A percentile compares a stretch with the other conserved stretches of the same genome.
Conservation (phyloP, 208 protist species). For the Leishmania tropica region DNA sequence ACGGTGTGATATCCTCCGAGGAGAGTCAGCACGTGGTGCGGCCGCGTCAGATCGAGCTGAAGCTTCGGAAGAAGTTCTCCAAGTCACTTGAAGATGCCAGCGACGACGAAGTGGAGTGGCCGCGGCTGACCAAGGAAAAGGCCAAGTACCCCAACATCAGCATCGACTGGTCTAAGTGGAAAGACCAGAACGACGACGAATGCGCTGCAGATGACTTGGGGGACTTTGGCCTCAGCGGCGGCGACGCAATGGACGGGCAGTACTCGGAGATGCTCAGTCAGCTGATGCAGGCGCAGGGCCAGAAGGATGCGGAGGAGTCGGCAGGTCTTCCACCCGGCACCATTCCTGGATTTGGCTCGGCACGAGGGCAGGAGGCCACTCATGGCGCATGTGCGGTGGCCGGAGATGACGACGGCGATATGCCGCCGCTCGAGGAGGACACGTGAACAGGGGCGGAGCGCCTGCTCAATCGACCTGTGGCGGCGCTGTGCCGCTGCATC, state of each 20-base stretch:
- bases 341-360: slow-evolving; percentile 36
- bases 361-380: slow-evolving; percentile 15
- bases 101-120: slow-evolving; percentile 66
- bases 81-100: slow-evolving; percentile 34
- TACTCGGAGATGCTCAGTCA: slow-evolving; percentile 44
- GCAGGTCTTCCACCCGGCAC: slow-evolving; percentile 20
- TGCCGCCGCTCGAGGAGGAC: slow-evolving; percentile 54
- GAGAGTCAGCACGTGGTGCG: slow-evolving; percentile 78
- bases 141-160: slow-evolving; percentile 69
- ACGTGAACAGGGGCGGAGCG: slow-evolving; percentile 1
- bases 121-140: slow-evolving; percentile 72
- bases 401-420: slow-evolving; percentile 46
- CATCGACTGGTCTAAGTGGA: slow-evolving; percentile 88
- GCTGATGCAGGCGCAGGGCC: slow-evolving; percentile 45
- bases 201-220: slow-evolving; percentile 34
- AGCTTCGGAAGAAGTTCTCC: slow-evolving; percentile 66
- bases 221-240: slow-evolving; percentile 34
- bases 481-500: background rate
- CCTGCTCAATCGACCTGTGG: background rate
- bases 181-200: slow-evolving; percentile 73
- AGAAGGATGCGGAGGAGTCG: slow-evolving; percentile 31
- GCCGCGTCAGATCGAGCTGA: slow-evolving; percentile 77
- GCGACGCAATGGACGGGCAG: slow-evolving; percentile 27
- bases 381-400: background rate
- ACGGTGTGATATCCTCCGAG: slow-evolving; percentile 61